phyloP scores from a whole-genome alignment of 768 basidiomycete species.

The Trametes cingulata region DNA sequence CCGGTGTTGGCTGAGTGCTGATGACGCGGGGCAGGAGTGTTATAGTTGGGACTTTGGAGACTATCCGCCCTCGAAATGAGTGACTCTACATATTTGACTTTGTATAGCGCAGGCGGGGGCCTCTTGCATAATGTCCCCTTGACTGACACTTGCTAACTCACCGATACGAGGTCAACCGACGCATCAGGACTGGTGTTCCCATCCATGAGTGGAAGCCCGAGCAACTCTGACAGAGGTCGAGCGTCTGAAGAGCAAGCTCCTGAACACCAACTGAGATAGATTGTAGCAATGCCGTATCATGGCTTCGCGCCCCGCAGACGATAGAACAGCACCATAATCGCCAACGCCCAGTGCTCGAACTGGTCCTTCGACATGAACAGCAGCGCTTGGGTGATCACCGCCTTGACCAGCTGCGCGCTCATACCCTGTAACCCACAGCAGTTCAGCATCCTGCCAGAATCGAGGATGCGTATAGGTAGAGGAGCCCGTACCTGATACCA shows the following conservation, averaged over 20 bases:
- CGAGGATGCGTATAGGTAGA: background rate
- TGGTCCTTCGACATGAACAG: slow-evolving; percentile 98
- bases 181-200: too few species aligned
- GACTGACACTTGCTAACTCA: too few species aligned
- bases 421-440: slow-evolving; percentile 67
- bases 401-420: slow-evolving; percentile 94
- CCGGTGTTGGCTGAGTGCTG: background rate
- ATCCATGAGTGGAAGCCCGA: too few species aligned
- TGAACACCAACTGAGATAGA: too few species aligned
- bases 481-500: slow-evolving; percentile 88
- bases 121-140: too few species aligned
- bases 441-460: background rate
- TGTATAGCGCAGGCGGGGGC: too few species aligned
- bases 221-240: too few species aligned
- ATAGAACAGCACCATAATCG: slow-evolving; percentile 57
- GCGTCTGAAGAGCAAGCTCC: too few species aligned
- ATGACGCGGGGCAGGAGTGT: slow-evolving; percentile 52
- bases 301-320: slow-evolving; percentile 17
- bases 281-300: background rate
- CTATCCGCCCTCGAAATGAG: slow-evolving; percentile 26
- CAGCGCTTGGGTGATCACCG: slow-evolving; percentile 92
- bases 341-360: slow-evolving; percentile 86
- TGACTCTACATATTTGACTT: too few species aligned
- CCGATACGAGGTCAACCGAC: too few species aligned
- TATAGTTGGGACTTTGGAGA: slow-evolving; percentile 72